Percentiles rank a stretch among this genome's conserved stretches.
Conservation (phyloP, 2,329 filamentous ascomycete genomes). For the Neofusicoccum cordaticola region DNA sequence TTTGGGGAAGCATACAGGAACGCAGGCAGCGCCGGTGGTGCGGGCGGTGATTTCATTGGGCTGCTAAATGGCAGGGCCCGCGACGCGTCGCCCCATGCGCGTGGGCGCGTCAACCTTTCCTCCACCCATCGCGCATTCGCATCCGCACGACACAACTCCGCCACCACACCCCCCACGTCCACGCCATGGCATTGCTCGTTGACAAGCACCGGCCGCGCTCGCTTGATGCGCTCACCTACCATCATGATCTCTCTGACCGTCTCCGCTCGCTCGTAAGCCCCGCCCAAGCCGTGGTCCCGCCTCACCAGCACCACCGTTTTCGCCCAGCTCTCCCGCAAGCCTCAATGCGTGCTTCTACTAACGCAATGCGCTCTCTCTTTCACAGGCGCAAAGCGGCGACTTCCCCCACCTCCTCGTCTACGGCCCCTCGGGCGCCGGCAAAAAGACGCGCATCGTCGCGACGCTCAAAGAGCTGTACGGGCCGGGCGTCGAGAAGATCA, state of each 20-base stretch:
- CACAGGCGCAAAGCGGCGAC: conserved; percentile 88
- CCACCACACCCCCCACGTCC: background rate
- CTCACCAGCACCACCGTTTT: background rate
- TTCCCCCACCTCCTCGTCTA: conserved; percentile 98
- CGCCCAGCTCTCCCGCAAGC: background rate
- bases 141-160: background rate
- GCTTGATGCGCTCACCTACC: conserved; percentile 78
- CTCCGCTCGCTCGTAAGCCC: conserved; percentile 75
- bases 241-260: conserved; percentile 81
- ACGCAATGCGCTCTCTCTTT: conserved; percentile 16
- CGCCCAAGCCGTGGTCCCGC: conserved; percentile 5
- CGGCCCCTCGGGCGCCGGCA: conserved; percentile 91
- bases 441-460: conserved; percentile 95
- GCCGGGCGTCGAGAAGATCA: conserved; percentile 98
- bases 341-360: background rate
- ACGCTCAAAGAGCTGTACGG: conserved; percentile 95
- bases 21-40: too few relatives aligned
- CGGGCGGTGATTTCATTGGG: background rate
- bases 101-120: background rate
- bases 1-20: too few relatives aligned
- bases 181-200: conserved; percentile 60
- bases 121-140: background rate
- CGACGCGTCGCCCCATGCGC: conserved; percentile 12
- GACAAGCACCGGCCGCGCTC: conserved; percentile 69
- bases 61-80: background rate